phyloP scores from a whole-genome alignment of 2,329 filamentous ascomycete species.

The Beauveria pseudobassiana region DNA sequence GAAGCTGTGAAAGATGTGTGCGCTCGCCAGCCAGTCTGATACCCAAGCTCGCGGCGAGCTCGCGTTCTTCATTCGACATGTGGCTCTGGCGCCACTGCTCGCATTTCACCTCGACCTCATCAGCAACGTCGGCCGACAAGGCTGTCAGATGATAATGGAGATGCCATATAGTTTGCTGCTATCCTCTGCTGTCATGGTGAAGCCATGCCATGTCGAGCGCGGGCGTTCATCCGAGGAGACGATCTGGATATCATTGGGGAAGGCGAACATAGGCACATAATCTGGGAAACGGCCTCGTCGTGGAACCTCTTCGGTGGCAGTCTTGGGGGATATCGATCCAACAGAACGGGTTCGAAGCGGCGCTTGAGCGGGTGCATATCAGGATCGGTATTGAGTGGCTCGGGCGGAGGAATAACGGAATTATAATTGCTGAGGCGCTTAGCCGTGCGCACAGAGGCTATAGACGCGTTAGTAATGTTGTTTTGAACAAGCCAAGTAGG shows the following conservation, averaged over 20 bases:
- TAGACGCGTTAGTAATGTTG: constrained; percentile 22
- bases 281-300: constrained; percentile 85
- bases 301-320: constrained; percentile 70
- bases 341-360: constrained; percentile 89
- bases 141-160: constrained; percentile 87
- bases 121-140: constrained; percentile 70
- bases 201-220: constrained; percentile 96
- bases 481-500: not conserved
- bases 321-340: constrained; percentile 90
- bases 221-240: constrained; percentile 92
- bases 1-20: constrained; percentile 79
- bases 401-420: constrained; percentile 88
- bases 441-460: constrained; percentile 64
- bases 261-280: constrained; percentile 98
- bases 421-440: constrained; percentile 95
- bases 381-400: constrained; percentile 81
- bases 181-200: constrained; percentile 93
- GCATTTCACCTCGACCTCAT: constrained; percentile 74
- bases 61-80: constrained; percentile 85
- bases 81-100: constrained; percentile 79
- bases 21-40: constrained; percentile 81
- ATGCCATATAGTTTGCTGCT: constrained; percentile 89
- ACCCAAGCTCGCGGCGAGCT: constrained; percentile 85
- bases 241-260: constrained; percentile 95
- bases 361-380: constrained; percentile 94